These are phyloP conservation scores for Pistacia atlantica DNA, from an alignment of 345 rosid genomes.

Conservation along the genomic window DNA sequence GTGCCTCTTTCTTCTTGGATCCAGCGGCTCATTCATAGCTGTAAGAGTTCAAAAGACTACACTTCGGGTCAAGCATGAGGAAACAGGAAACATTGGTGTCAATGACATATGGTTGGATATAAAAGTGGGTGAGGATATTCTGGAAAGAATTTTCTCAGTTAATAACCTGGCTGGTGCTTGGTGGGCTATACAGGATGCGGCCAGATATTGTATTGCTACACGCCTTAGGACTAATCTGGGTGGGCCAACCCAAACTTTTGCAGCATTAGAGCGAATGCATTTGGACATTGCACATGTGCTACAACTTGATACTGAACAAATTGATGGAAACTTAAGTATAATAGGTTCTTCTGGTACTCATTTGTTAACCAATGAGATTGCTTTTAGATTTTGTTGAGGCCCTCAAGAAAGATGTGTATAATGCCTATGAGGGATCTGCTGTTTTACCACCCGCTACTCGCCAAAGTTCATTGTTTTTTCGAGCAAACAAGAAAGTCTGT, in stretches of 20 bases:
- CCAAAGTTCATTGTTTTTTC: conserved; percentile 80
- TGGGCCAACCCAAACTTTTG: conserved; percentile 96
- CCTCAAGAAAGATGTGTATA: conserved; percentile 84
- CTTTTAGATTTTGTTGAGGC: conserved; percentile 92
- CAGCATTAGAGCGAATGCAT: conserved; percentile 92
- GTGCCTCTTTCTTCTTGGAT: conserved; percentile 86
- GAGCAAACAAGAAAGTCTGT: conserved; percentile 91
- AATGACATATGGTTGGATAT: conserved; percentile 51
- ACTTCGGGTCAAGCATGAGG: conserved; percentile 60
- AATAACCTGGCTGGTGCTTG: conserved; percentile 86
- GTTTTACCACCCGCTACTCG: conserved; percentile 67
- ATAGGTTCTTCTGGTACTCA: conserved; percentile 89
- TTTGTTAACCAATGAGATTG: conserved; percentile 87
- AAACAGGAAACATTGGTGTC: conserved; percentile 39
- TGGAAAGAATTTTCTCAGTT: conserved; percentile 68
- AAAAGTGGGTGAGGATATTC: conserved; percentile 62
- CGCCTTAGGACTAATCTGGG: conserved; percentile 96
- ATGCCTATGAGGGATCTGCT: conserved; percentile 90
- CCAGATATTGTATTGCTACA: conserved; percentile 77
- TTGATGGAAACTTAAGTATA: conserved; percentile 71
- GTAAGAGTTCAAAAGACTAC: conserved; percentile 52
- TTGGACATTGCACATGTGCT: conserved; percentile 81
- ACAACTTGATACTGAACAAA: conserved; percentile 76
- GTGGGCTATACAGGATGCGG: conserved; percentile 99
- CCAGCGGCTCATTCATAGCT: conserved; percentile 62